Base-by-base conservation (phyloP, 2,329 filamentous ascomycete genomes). In the Epichloe brachyelytri region DNA sequence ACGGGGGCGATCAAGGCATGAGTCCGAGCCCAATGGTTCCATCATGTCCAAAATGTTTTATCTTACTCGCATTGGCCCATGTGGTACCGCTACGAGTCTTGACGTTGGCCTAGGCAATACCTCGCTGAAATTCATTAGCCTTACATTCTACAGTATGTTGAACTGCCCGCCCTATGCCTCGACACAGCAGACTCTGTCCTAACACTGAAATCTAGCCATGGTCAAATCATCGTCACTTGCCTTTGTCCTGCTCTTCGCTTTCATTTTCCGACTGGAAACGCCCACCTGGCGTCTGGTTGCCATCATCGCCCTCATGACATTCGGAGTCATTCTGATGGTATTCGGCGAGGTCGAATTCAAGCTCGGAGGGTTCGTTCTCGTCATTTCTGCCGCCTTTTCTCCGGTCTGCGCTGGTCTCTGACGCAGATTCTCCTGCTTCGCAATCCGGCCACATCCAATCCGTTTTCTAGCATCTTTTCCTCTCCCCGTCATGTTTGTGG, bases 61-160 rank as follows among this genome's bases (percentile, higher is more conserved):
- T 66, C 70, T 96, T 36, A 94, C 88, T 11, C 81, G 93, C 55
- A 87, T 98, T 57, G 86, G 87, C 2, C 93, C 93, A 2, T 97
- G 93, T 64, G 93, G 91, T 58, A 81, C 84, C 43, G 90, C 93
- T 5, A 98, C 93, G 0, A 93, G 91, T 12, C 77, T 98, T 53
- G 93, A 98, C 65, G 95, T 98, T 67, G 93, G 93, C 14, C 71
- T 98, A 53, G 93, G 93, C 56, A 98, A 98, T 64, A 95, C 88
- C 67, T 95, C 88, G 49, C 75, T 98, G 60, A 93, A 91, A 68
- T 96, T 94, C 66, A 97, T 98, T 60, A 90, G 88, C 41, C 79
- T 98, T 58, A 96, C 91, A 10, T 98, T 98, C 66, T 95, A 95
- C 69, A 98, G 82, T 83, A 75, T 58, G 79, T 71, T 43, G 17